Percentiles rank a stretch among this genome's conserved stretches.
Conservation (phyloP, 1,284 basidiomycete genomes). For the Xerocomus amazonicus region DNA sequence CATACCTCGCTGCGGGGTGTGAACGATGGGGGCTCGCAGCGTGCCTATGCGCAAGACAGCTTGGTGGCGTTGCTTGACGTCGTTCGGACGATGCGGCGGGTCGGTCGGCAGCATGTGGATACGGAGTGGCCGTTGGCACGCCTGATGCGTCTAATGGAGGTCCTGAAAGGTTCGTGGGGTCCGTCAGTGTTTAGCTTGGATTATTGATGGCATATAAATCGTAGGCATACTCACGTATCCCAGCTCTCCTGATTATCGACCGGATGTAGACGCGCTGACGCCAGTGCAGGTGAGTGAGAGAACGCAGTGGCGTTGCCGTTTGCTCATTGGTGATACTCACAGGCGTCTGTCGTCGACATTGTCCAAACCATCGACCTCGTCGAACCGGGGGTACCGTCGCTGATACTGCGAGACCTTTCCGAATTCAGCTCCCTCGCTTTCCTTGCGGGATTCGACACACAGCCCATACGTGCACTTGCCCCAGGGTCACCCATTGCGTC, state of each 20-base stretch:
- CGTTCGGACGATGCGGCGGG: constrained; percentile 54
- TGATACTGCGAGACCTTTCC: constrained; percentile 79
- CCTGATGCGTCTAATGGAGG: constrained; percentile 65
- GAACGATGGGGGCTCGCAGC: constrained; percentile 24
- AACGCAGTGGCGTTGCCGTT: background rate
- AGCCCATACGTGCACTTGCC: constrained; percentile 12
- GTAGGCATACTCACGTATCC: constrained; percentile 77
- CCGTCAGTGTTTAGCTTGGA: constrained; percentile 5
- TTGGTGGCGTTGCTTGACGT: constrained; percentile 78
- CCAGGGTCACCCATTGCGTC: constrained; percentile 20
- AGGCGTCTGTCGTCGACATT: constrained; percentile 69
- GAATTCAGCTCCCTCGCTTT: constrained; percentile 86
- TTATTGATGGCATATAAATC: background rate
- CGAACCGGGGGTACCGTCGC: constrained; percentile 59
- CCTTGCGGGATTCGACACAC: constrained; percentile 67
- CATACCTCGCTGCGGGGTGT: constrained; percentile 19
- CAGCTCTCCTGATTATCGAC: constrained; percentile 79
- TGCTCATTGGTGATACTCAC: background rate
- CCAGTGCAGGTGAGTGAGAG: constrained; percentile 69
- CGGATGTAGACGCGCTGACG: constrained; percentile 81
- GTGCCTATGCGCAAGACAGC: constrained; percentile 83
- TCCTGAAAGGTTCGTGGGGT: constrained; percentile 63
- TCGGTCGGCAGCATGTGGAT: constrained; percentile 45
- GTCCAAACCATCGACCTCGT: constrained; percentile 66
- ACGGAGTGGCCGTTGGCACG: constrained; percentile 64